A percentile compares a stretch with the other conserved stretches of the same genome.
These are phyloP conservation scores for Ophiosphaerella korrae DNA, from an alignment of 2,329 filamentous ascomycete genomes.

Conservation along the genomic window DNA sequence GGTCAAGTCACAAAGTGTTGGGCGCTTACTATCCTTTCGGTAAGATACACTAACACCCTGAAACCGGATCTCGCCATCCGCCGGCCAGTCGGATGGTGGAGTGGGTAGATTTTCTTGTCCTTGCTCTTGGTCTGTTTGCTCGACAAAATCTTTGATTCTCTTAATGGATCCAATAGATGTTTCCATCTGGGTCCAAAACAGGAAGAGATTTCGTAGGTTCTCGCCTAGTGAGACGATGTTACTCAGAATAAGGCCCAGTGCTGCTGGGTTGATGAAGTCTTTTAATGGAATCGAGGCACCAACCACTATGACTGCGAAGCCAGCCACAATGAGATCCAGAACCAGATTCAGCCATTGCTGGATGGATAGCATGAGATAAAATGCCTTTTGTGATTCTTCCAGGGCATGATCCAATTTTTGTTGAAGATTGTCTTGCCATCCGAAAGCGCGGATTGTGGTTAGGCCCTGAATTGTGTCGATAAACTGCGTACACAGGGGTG, in stretches of 20 bases:
- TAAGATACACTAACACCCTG: background rate
- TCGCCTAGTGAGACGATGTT: constrained; percentile 57
- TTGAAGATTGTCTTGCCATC: constrained; percentile 39
- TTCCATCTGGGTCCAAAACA: constrained; percentile 60
- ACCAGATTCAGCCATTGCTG: constrained; percentile 45
- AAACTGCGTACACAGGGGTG: constrained; percentile 48
- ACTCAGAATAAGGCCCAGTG: constrained; percentile 56
- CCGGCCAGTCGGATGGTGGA: background rate
- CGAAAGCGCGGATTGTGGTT: constrained; percentile 55
- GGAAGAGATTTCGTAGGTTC: constrained; percentile 52
- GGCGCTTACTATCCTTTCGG: background rate
- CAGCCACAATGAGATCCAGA: constrained; percentile 39
- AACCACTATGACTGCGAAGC: constrained; percentile 38
- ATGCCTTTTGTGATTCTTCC: constrained; percentile 48
- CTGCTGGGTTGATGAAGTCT: constrained; percentile 49
- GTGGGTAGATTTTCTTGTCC: constrained; percentile 12
- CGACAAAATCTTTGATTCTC: constrained; percentile 56
- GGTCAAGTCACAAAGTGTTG: constrained; percentile 22
- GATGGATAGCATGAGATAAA: constrained; percentile 43
- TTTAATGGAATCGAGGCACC: constrained; percentile 26
- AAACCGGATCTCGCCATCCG: background rate
- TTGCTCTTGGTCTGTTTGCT: constrained; percentile 50
- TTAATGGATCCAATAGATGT: constrained; percentile 60
- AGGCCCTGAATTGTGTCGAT: constrained; percentile 54
- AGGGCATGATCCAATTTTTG: constrained; percentile 3